phyloP scores from a whole-genome alignment of 2,329 filamentous ascomycete genomes.

The Exserohilum turcica region DNA sequence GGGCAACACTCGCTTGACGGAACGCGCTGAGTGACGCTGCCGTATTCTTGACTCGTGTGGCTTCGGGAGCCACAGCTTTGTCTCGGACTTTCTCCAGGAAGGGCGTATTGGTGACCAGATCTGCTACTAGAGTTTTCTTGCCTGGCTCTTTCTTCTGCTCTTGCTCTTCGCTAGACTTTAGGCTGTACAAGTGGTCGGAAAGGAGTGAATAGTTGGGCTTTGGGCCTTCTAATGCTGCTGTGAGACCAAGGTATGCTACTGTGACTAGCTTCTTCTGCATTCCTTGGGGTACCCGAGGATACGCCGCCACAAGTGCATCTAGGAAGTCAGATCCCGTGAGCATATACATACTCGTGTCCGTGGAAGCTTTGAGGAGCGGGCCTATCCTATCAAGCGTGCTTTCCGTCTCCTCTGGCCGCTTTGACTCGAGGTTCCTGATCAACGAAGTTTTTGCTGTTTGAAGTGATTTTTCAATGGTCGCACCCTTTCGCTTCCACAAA shows the following conservation, averaged over 20 bases:
- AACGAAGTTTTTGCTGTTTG: constrained; percentile 66
- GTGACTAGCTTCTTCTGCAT: constrained; percentile 72
- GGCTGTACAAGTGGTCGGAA: constrained; percentile 79
- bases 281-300: constrained; percentile 64
- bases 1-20: constrained; percentile 59
- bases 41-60: constrained; percentile 63
- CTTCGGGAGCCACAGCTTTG: constrained; percentile 57
- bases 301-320: constrained; percentile 73
- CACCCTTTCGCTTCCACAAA: constrained; percentile 60
- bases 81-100: constrained; percentile 68
- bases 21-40: constrained; percentile 66
- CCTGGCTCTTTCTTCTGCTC: constrained; percentile 53
- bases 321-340: constrained; percentile 87
- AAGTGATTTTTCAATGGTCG: constrained; percentile 60
- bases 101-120: constrained; percentile 80
- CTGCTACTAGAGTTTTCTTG: constrained; percentile 71
- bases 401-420: constrained; percentile 63
- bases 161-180: constrained; percentile 73
- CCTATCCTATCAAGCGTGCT: constrained; percentile 63
- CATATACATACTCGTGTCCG: constrained; percentile 64
- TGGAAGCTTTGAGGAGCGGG: constrained; percentile 66
- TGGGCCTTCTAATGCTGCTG: constrained; percentile 69
- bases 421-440: constrained; percentile 66
- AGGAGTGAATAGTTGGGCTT: constrained; percentile 75
- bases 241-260: constrained; percentile 74